Conservation (phyloP, 2,329 filamentous ascomycete species). For the Pyricularia grisea region DNA sequence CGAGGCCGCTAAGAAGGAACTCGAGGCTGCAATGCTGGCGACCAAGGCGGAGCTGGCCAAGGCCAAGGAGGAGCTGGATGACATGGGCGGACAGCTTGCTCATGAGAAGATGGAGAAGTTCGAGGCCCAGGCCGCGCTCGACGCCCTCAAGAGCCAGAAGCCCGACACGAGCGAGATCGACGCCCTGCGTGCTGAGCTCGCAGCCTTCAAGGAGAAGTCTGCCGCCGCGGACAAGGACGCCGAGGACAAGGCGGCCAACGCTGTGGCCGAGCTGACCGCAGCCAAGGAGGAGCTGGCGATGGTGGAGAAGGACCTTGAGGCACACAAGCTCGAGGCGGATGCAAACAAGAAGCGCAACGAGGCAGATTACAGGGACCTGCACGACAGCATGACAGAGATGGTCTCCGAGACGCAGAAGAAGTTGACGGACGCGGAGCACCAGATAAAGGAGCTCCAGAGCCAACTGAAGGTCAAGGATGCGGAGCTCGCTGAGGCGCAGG, state of each 20-base stretch:
- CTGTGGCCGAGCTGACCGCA: slow-evolving; percentile 24
- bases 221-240: slow-evolving; percentile 21
- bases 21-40: slow-evolving; percentile 25
- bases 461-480: slow-evolving; percentile 55
- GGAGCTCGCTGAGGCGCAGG: slow-evolving; percentile 53
- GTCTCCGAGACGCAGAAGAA: slow-evolving; percentile 46
- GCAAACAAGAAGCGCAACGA: slow-evolving; percentile 44
- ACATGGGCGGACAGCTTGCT: slow-evolving; percentile 43
- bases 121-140: slow-evolving; percentile 49
- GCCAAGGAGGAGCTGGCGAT: slow-evolving; percentile 36
- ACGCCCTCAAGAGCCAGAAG: slow-evolving; percentile 45
- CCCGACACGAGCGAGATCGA: slow-evolving; percentile 46
- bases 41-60: slow-evolving; percentile 32
- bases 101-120: slow-evolving; percentile 52
- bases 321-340: slow-evolving; percentile 39
- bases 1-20: slow-evolving; percentile 23
- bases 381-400: slow-evolving; percentile 51
- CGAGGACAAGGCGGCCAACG: slow-evolving; percentile 25
- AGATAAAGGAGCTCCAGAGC: slow-evolving; percentile 39
- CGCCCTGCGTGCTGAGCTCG: slow-evolving; percentile 39
- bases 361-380: slow-evolving; percentile 54
- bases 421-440: slow-evolving; percentile 33
- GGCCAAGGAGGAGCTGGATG: slow-evolving; percentile 36
- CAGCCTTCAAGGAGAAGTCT: slow-evolving; percentile 31
- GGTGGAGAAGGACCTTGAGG: slow-evolving; percentile 42